Evolutionary conservation across 2,329 filamentous ascomycete genomes (phyloP).

Genomic region (Zasmidium citrigriseum): DNA sequence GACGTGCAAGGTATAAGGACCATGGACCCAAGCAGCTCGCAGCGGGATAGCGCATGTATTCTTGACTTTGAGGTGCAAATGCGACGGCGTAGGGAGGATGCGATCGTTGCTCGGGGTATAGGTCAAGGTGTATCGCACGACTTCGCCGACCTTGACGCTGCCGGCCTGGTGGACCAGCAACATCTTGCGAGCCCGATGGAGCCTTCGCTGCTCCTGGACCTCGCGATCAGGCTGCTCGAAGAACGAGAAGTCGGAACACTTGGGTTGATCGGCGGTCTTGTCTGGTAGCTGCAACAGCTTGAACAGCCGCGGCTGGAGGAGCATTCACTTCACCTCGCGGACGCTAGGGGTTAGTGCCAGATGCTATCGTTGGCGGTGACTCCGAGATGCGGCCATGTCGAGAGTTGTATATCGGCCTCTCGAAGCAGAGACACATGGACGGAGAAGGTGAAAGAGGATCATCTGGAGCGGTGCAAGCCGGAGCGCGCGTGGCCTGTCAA

Average conservation of each 20-base stretch:
- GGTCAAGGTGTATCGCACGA: constrained; percentile 85
- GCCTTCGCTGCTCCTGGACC: background rate
- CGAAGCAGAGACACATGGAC: too few relatives aligned
- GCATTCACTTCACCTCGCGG: constrained; percentile 9
- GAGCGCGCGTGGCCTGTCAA: background rate
- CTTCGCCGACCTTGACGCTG: constrained; percentile 90
- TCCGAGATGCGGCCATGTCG: background rate
- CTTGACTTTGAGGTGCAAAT: constrained; percentile 82
- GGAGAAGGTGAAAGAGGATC: background rate
- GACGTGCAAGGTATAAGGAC: constrained; percentile 87
- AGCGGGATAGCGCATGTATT: constrained; percentile 90
- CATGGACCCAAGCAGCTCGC: constrained; percentile 93
- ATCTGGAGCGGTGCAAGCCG: background rate
- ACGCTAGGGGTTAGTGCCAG: too few relatives aligned
- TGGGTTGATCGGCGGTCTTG: background rate
- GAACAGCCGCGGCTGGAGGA: constrained; percentile 12
- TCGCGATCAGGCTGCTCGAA: constrained; percentile 5
- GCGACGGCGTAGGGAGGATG: constrained; percentile 80
- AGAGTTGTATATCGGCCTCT: background rate
- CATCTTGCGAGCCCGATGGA: constrained; percentile 56
- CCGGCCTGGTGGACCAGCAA: constrained; percentile 88
- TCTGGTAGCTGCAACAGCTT: constrained; percentile 6
- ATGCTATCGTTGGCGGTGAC: constrained; percentile 2
- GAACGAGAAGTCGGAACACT: constrained; percentile 3
- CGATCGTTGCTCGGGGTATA: constrained; percentile 88